Evolutionary conservation across 495 filamentous ascomycete species (phyloP).

Genomic region (Neurospora cerealis): DNA sequence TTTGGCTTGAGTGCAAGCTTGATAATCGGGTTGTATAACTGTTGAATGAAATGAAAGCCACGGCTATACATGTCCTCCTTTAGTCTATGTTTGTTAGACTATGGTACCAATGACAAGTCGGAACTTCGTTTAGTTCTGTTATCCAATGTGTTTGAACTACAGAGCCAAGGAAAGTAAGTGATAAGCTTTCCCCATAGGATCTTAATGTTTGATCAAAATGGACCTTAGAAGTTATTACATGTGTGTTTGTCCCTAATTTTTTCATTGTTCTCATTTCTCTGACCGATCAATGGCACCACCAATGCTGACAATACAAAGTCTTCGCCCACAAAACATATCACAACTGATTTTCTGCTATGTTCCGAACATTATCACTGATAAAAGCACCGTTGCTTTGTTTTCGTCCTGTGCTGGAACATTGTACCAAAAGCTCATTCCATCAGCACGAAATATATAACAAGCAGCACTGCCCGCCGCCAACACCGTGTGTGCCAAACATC

Average conservation of each 20-base stretch:
- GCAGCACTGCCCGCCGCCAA: neutral
- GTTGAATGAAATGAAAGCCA: neutral
- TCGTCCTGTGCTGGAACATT: neutral
- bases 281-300: neutral
- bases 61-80: neutral
- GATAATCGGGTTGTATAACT: neutral
- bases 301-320: neutral
- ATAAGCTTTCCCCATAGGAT: neutral
- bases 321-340: neutral
- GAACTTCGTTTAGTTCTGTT: neutral
- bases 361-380: neutral
- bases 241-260: neutral
- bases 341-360: neutral
- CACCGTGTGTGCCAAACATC: neutral
- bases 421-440: neutral
- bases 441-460: neutral
- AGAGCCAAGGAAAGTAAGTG: neutral
- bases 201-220: neutral
- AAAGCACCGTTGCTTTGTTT: neutral
- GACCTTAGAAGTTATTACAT: neutral
- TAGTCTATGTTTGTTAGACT: neutral
- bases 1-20: constrained; percentile 1
- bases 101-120: neutral
- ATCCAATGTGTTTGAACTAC: neutral
- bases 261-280: neutral